These are phyloP conservation scores for Amaranthus hypochondriacus DNA, from an alignment of 148 eudicot species.

Conservation along the genomic window DNA sequence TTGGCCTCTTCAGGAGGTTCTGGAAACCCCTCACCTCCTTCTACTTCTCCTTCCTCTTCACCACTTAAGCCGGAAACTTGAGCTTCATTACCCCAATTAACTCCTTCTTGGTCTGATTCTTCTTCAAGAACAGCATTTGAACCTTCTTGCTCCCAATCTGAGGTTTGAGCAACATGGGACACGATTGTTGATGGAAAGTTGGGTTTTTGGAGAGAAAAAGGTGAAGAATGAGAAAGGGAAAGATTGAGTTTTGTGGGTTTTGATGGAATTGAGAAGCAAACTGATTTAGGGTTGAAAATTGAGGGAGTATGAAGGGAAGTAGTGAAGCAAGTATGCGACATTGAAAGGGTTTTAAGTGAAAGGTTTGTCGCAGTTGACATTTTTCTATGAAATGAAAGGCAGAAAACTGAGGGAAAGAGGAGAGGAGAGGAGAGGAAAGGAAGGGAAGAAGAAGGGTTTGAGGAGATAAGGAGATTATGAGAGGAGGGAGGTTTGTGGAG, in stretches of 20 bases:
- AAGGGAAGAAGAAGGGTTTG: conserved; percentile 21
- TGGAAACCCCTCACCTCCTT: conserved; percentile 27
- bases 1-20: conserved; percentile 68
- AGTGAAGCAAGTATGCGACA: conserved; percentile 37
- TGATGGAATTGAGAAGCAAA: conserved; percentile 29
- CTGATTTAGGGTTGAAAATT: conserved; percentile 31
- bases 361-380: conserved; percentile 42
- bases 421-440: background rate
- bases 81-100: conserved; percentile 21
- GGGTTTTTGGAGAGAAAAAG: conserved; percentile 25
- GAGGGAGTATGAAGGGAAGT: conserved; percentile 36
- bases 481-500: background rate
- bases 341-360: conserved; percentile 36
- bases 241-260: conserved; percentile 47
- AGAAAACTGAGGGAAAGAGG: background rate
- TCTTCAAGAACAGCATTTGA: conserved; percentile 36
- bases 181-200: conserved; percentile 24
- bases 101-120: conserved; percentile 23
- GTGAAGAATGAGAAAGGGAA: conserved; percentile 30
- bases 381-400: background rate
- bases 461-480: conserved; percentile 10
- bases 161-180: conserved; percentile 38
- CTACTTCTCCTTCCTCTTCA: conserved; percentile 22
- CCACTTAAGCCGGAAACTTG: conserved; percentile 16
- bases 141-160: conserved; percentile 42